Evolutionary conservation across 768 basidiomycete genomes (phyloP), one percentile per base, ranked within the genome.

Genomic region (Pholiota molesta): DNA sequence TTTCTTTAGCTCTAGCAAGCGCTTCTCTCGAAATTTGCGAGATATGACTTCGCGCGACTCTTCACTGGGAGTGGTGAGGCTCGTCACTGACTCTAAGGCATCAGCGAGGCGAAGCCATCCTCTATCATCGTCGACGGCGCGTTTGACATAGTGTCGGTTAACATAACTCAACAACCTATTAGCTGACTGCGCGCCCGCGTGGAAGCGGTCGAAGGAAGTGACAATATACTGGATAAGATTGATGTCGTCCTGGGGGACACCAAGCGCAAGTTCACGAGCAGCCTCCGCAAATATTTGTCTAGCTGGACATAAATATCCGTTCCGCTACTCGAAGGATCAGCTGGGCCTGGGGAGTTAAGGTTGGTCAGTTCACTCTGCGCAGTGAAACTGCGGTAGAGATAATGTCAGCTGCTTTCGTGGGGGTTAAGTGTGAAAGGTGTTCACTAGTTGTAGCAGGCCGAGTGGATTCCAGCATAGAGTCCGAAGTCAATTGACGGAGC

Each of bases 401-500:
- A 62, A 62, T 66, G 65, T 66, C 58, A 69, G 62, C 37, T 45
- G 23, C 29, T 42, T 66, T 62, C 9, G 21, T 62, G 7, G 19
- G 42, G 39, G 57, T 19, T 31, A 39, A 35, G 52, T 55, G 51
- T 29, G 42, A 73, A 69, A 45, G 65, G 61, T 62, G 78, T 80
- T 77, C 79, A 87, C 83, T 91, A 92, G 77, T 91, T 90, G 79
- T 92, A 92, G 59, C 86, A 86, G n/a, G 90, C 88, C 19, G 90
- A 90, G 73, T 92, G 89, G 42, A 92, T 87, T 61, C 89, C 89
- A 71, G 89, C 85, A 69, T 91, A 90, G 66, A 90, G 89, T 28
- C 77, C 81, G 59, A 89, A 81, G 65, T 91, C 90, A 66, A 92
- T 86, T 13, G 87, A 77, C 37, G 91, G 90, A 6, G 88, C 85